Evolutionary conservation across 345 rosid species (phyloP).

Genomic region (Ricinus communis): DNA sequence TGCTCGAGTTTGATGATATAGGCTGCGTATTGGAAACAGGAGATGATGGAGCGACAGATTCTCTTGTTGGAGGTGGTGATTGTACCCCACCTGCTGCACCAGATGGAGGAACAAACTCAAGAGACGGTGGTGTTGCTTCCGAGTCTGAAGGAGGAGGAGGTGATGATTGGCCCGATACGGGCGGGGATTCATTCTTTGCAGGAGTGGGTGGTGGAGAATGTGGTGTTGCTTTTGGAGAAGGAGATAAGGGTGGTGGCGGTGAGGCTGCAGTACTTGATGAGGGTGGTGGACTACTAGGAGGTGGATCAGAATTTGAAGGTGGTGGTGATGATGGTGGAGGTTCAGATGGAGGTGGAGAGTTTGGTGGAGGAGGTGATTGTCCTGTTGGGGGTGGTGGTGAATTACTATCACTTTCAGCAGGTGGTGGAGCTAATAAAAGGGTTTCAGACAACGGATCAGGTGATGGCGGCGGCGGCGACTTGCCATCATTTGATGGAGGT

Average conservation of each 20-base stretch:
- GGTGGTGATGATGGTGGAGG: conserved; percentile 31
- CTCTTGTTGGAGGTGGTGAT: conserved; percentile 12
- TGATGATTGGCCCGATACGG: not conserved
- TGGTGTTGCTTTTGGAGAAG: not conserved
- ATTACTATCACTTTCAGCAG: not conserved
- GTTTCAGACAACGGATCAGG: not conserved
- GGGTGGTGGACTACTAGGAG: conserved; percentile 19
- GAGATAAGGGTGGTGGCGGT: not conserved
- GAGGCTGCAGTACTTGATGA: conserved; percentile 11
- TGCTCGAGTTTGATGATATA: not conserved
- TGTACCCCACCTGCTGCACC: not conserved
- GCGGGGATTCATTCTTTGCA: not conserved
- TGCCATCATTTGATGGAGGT: not conserved
- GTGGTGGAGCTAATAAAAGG: conserved; percentile 5
- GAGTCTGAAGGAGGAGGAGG: conserved; percentile 12
- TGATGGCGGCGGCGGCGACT: not conserved
- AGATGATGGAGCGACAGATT: conserved; percentile 10
- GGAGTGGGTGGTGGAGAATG: conserved; percentile 14
- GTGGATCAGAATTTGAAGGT: conserved; percentile 16
- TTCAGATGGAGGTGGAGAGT: conserved; percentile 18
- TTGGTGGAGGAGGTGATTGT: conserved; percentile 24
- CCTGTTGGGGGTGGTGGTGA: conserved; percentile 24
- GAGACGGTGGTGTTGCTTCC: conserved; percentile 4
- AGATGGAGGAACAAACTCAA: conserved; percentile 9
- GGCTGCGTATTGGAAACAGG: conserved; percentile 12